A percentile compares a stretch with the other conserved stretches of the same genome.
phyloP scores from a whole-genome alignment of 495 filamentous ascomycete species.

The Barbatosphaeria neglecta region DNA sequence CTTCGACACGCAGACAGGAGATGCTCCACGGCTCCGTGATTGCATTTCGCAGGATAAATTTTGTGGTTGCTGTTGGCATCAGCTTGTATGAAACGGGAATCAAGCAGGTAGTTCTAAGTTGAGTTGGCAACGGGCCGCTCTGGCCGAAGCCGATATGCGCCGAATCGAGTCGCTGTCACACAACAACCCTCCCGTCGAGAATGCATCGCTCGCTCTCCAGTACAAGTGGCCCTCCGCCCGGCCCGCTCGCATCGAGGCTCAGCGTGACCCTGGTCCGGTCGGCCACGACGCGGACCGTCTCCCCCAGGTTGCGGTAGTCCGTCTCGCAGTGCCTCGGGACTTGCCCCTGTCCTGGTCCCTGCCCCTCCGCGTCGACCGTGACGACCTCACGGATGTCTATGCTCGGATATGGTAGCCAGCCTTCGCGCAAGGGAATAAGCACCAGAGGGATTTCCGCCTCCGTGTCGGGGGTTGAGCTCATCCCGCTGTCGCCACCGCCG shows the following conservation, averaged over 20 bases:
- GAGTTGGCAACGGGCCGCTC: no score
- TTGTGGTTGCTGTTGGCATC: no score
- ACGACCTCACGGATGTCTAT: conserved; percentile 59
- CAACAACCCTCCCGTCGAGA: conserved; percentile 27
- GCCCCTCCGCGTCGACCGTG: background rate
- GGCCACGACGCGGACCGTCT: conserved; percentile 65
- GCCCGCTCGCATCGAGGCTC: conserved; percentile 55
- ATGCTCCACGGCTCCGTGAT: no score
- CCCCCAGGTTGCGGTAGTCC: conserved; percentile 63
- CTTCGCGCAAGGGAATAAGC: conserved; percentile 66
- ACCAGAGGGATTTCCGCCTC: conserved; percentile 49
- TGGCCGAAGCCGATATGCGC: no score
- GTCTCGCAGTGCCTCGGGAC: conserved; percentile 51
- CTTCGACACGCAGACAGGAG: no score
- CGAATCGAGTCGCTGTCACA: no score
- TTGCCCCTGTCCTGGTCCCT: conserved; percentile 4
- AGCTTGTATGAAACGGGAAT: no score
- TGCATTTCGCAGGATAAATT: no score
- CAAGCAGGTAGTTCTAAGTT: no score
- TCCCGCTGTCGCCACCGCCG: conserved; percentile 33
- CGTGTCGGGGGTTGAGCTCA: conserved; percentile 27
- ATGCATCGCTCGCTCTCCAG: conserved; percentile 38
- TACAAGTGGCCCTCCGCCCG: conserved; percentile 51
- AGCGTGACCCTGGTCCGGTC: conserved; percentile 66
- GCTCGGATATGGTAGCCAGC: conserved; percentile 60